Evolutionary conservation across 2,329 filamentous ascomycete genomes (phyloP).

Genomic region (Cryphonectria carpinicola): DNA sequence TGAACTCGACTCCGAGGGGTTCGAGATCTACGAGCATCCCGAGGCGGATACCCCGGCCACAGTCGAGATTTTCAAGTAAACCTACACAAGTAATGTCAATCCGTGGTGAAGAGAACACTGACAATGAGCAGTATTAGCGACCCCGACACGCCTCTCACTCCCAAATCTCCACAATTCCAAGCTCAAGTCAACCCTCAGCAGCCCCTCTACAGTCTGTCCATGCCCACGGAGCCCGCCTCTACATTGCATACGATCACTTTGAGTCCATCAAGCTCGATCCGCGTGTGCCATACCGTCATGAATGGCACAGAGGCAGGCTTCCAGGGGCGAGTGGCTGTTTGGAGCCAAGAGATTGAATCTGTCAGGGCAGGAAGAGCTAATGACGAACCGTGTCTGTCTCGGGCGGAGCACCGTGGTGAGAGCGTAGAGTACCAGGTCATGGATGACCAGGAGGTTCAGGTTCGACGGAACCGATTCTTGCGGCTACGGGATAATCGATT

Average conservation of each 20-base stretch:
- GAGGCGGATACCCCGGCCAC: conserved; percentile 14
- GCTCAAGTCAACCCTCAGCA: neutral
- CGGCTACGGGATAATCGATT: conserved; percentile 2
- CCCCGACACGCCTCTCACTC: neutral
- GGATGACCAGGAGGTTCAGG: neutral
- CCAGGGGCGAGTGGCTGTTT: neutral
- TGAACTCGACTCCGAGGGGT: neutral
- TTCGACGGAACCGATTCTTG: neutral
- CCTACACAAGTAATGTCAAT: neutral
- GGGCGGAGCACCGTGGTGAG: neutral
- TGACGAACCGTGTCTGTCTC: neutral
- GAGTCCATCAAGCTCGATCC: neutral
- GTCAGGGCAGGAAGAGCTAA: neutral
- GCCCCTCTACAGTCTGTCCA: neutral
- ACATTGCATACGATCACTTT: no score
- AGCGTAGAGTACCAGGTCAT: neutral
- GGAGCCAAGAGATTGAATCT: neutral
- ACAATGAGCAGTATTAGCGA: conserved; percentile 11
- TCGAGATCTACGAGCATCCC: neutral
- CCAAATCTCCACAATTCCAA: neutral
- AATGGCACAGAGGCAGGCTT: neutral
- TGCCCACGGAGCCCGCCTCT: neutral
- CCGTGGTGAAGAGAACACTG: neutral
- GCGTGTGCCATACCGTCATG: neutral
- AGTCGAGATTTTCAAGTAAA: conserved; percentile 20